Base-by-base conservation (phyloP, 1,139 yeast genomes). In the Pichia sp. region DNA sequence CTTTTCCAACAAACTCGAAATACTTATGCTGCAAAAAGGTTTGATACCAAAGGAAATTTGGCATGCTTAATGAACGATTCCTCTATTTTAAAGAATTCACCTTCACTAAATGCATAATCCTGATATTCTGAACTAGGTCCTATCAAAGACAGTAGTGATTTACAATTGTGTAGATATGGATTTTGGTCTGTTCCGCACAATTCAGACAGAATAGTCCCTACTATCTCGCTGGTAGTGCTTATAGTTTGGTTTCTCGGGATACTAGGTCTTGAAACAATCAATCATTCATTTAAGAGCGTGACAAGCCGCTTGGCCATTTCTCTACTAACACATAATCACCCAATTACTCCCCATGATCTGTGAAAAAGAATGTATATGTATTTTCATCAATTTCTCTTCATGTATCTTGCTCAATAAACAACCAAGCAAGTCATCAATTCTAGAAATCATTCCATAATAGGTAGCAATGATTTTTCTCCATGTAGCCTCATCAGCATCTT, bases 301-400 rank as follows among this genome's bases (percentile, higher is more conserved):
- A 56, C 8, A 60, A 60, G 3, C 62, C 63, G 47, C 60, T 56
- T 12, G 62, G 63, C 62, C 62, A 60, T 49, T 60, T 60, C 46
- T 60, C 63, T 24, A 60, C 51, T 44, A 60, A 52, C n/a, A 54
- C 58, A 46, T 60, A 58, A 40, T 60, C 61, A 2, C 63, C 63
- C 30, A 60, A 51, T 49, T 60, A 60, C 48, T 60, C 62, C n/a
- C 63, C 63, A 45, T 60, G 63, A 41, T 60, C 63, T 10, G 63
- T 60, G 50, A 57, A 60, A 44, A 60, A 58, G 17, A 60, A 36
- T 6, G 52, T 53, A 43, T 49, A 53, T 4, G 61, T 60, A 16
- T 17, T 46, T n/a, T 60, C 55, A 10, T 55, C 45, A 41, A 49
- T 30, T 16, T 31, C 31, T 49, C n/a, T 3, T 41, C 24, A 7